Conservation (phyloP, 352 stramenopile species). For the Thraustochytrium striatum region DNA sequence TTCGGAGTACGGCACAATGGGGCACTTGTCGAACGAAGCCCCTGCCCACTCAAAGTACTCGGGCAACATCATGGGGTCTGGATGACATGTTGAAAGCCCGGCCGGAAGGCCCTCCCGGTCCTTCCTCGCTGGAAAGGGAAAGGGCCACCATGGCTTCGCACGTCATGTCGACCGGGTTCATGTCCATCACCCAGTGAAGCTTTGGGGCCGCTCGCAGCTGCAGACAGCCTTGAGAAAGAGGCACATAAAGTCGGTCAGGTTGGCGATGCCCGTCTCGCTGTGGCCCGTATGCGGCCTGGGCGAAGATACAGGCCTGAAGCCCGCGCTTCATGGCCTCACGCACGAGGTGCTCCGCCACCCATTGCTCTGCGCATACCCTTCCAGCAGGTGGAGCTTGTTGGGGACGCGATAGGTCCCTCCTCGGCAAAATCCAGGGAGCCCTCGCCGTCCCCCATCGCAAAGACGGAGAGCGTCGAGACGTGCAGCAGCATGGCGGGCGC, state of each 20-base stretch:
- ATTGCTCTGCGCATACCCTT: conserved; percentile 77
- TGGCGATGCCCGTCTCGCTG: conserved; percentile 62
- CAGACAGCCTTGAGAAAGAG: conserved; percentile 66
- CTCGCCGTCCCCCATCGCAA: conserved; percentile 55
- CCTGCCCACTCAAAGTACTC: conserved; percentile 33
- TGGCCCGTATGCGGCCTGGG: conserved; percentile 72
- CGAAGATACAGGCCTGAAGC: conserved; percentile 68
- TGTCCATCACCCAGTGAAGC: conserved; percentile 69
- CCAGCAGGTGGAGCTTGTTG: conserved; percentile 57
- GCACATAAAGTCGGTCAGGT: conserved; percentile 72
- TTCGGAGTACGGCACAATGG: background rate
- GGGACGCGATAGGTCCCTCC: background rate
- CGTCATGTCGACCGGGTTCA: conserved; percentile 73
- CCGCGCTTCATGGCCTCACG: conserved; percentile 65
- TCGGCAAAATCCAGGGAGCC: background rate
- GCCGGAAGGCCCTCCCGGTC: background rate
- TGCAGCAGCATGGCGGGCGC: conserved; percentile 70
- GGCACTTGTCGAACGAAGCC: background rate
- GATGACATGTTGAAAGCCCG: conserved; percentile 44
- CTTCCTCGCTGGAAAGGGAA: background rate
- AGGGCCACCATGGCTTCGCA: conserved; percentile 68
- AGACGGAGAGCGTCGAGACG: conserved; percentile 75
- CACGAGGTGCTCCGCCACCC: conserved; percentile 73
- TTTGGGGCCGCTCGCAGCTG: conserved; percentile 60
- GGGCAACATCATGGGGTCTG: conserved; percentile 10